A percentile compares a stretch with the other conserved stretches of the same genome.
Evolutionary conservation across 148 eudicot species (phyloP).

Genomic region (Amaranthus cruentus): DNA sequence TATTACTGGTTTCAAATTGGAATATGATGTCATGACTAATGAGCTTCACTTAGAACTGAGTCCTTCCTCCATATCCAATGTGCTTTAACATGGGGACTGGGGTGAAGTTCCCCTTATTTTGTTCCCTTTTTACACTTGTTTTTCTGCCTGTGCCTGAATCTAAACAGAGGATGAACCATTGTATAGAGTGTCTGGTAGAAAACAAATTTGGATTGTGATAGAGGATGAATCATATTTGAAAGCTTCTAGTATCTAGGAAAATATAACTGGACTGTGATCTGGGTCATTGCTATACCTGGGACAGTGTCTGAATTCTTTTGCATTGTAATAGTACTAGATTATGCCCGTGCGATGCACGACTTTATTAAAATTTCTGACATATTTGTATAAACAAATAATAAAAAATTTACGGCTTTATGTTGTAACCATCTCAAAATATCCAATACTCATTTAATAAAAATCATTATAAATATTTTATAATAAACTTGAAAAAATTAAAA

Average conservation of each 20-base stretch:
- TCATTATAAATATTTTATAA: no score
- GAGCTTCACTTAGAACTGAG: neutral
- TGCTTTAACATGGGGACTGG: neutral
- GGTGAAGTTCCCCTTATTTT: neutral
- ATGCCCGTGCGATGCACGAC: no score
- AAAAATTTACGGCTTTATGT: no score
- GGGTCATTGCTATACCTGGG: neutral
- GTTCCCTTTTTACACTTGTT: neutral
- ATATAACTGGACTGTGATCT: neutral
- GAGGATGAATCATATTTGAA: no score
- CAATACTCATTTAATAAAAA: no score
- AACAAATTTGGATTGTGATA: no score
- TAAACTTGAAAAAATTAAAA: no score
- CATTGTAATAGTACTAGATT: neutral
- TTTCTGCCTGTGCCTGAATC: neutral
- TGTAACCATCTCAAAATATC: no score
- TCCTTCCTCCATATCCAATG: neutral
- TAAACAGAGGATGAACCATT: neutral
- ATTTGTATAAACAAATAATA: no score
- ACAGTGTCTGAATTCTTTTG: neutral
- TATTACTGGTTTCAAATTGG: neutral
- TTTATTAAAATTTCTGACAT: no score
- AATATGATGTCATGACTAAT: neutral
- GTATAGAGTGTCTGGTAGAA: neutral
- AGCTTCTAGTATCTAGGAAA: neutral